Conservation (phyloP, 768 basidiomycete genomes). For the Cantharellus cinnabarinus region DNA sequence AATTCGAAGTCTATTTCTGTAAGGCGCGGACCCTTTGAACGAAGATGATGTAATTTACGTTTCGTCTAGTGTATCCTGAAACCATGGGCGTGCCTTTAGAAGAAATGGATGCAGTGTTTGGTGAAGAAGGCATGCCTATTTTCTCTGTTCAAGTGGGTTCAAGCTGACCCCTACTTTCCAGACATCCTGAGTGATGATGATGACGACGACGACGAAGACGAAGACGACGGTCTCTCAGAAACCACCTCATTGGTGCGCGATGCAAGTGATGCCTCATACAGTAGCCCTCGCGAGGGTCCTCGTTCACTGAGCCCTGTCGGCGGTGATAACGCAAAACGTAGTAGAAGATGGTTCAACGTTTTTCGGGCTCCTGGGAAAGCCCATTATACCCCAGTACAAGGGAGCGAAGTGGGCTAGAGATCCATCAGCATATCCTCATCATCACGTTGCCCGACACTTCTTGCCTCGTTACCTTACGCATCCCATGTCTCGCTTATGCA, state of each 20-base stretch:
- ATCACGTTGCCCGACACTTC: too few relatives aligned
- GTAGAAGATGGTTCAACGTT: not conserved
- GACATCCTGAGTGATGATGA: not conserved
- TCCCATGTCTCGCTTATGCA: too few relatives aligned
- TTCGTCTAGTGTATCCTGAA: constrained; percentile 32
- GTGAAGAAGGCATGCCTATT: constrained; percentile 23
- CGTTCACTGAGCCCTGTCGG: not conserved
- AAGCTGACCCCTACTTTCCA: not conserved
- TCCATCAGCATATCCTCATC: too few relatives aligned
- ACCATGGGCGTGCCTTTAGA: constrained; percentile 15
- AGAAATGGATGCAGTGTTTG: constrained; percentile 14
- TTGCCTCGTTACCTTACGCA: too few relatives aligned
- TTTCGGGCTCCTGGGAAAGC: not conserved
- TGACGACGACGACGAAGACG: not conserved
- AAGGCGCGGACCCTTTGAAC: not conserved
- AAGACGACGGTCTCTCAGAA: constrained; percentile 3
- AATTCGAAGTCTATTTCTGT: not conserved
- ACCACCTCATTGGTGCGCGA: constrained; percentile 3
- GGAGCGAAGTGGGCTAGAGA: not conserved
- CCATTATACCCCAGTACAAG: not conserved
- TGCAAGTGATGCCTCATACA: not conserved
- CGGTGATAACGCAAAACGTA: not conserved
- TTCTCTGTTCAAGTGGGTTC: not conserved
- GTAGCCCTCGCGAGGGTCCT: not conserved
- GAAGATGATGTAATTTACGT: not conserved